Evolutionary conservation across 2,329 filamentous ascomycete species (phyloP), one percentile per base, ranked within the genome.

Genomic region (Xylariales sp.): DNA sequence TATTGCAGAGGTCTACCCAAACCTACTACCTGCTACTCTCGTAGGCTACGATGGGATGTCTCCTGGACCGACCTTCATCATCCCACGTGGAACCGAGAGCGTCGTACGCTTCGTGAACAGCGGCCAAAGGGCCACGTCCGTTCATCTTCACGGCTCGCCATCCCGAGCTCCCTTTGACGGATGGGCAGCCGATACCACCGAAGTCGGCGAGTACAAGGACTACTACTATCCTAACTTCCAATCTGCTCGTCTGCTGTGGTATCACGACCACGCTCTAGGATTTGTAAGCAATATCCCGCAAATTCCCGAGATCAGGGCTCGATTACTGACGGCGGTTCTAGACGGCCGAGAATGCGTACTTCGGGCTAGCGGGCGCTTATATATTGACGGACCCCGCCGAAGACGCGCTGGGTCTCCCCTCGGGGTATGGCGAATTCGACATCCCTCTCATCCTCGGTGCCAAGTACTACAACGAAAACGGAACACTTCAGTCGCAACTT

Each of bases 181-280:
- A 0, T 88, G 85, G 85, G 86, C 86, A 1, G 81, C 82, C 53
- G 87, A 89, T 68, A 78, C 81, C n/a, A 84, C 84, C 0, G 55
- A 76, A 0, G 81, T 83, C 0, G 85, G 85, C 0, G 78, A 89
- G 71, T 87, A 84, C 77, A 89, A 89, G 75, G 87, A 75, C 57
- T 75, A 89, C 75, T 89, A 88, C 75, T 90, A 87, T 70, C 86
- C 87, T 9, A 89, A 89, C 73, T 78, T 75, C 14, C 83, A 88
- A 73, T 81, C 80, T 46, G 85, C 82, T 1, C 81, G 87, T 45
- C 81, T 85, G 0, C 79, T 88, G 36, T 89, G 87, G 87, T 89
- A 89, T 70, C 86, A 89, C 71, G 84, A 84, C 68, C 79, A 81
- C 64, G 79, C 80, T 14, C 75, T 82, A 60, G 74, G 77, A 34